These are phyloP conservation scores for Laguncularia racemosa DNA, from an alignment of 345 rosid genomes.

Conservation along the genomic window DNA sequence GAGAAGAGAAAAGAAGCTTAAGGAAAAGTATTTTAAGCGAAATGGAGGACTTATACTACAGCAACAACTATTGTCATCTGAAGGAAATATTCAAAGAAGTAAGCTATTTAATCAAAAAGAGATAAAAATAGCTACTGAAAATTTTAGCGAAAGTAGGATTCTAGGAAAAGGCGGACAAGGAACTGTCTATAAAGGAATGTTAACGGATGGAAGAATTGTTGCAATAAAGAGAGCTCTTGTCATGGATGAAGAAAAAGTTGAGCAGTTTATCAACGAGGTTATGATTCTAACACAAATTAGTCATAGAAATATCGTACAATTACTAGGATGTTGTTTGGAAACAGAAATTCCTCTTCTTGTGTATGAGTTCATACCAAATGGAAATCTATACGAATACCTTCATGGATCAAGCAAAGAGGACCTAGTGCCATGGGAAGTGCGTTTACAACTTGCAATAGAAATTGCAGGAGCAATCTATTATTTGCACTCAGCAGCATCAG, in stretches of 20 bases:
- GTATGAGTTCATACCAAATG: conserved; percentile 12
- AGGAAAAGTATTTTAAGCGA: conserved; percentile 5
- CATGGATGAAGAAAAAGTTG: not conserved
- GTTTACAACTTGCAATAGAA: not conserved
- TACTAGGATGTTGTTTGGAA: conserved; percentile 6
- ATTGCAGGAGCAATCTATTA: too few species aligned
- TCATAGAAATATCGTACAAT: conserved; percentile 1
- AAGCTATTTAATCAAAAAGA: conserved; percentile 1
- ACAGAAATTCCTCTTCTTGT: conserved; percentile 4
- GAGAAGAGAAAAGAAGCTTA: conserved; percentile 2
- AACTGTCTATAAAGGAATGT: conserved; percentile 6
- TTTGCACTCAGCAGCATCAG: too few species aligned
- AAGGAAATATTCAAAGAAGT: not conserved
- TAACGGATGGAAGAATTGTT: conserved; percentile 6
- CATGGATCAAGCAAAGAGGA: not conserved
- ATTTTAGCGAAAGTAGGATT: not conserved
- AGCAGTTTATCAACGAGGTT: conserved; percentile 2
- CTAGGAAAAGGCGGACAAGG: conserved; percentile 4
- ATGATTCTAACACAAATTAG: conserved; percentile 2
- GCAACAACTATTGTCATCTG: not conserved
- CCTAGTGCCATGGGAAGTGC: conserved; percentile 10
- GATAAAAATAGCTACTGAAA: conserved; percentile 1
- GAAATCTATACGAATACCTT: conserved; percentile 8
- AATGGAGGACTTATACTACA: conserved; percentile 4
- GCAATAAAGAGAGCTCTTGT: conserved; percentile 2